Percentiles rank a stretch among this genome's conserved stretches.
These are phyloP conservation scores for Phytophthora pseudosyringae DNA, from an alignment of 352 stramenopile species.

Conservation along the genomic window DNA sequence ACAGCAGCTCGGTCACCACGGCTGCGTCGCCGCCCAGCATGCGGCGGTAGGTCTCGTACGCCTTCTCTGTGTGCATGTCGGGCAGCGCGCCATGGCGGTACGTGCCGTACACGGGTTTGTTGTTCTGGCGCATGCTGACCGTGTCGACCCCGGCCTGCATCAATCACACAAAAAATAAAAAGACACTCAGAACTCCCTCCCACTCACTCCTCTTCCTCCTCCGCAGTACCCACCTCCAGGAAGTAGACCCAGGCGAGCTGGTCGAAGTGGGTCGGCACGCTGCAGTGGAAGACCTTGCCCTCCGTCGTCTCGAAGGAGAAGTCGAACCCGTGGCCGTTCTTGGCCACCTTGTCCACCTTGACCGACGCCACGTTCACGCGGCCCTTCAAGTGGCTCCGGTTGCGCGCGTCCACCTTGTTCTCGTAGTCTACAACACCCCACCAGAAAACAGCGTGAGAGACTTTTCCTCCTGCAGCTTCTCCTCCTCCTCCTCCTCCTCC, in stretches of 20 bases:
- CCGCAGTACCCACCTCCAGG: constrained; percentile 51
- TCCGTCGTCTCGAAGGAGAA: constrained; percentile 88
- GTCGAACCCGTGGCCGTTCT: constrained; percentile 83
- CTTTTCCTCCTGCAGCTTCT: no score
- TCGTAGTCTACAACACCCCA: constrained; percentile 69
- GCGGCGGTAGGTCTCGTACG: constrained; percentile 79
- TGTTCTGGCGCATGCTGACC: constrained; percentile 85
- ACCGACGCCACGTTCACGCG: constrained; percentile 82
- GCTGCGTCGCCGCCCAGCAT: constrained; percentile 63
- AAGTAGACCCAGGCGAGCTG: constrained; percentile 89
- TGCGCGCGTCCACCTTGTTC: constrained; percentile 88
- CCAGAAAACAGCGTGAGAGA: background rate
- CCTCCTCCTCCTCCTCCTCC: background rate
- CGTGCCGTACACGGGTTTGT: constrained; percentile 82
- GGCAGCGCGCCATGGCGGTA: constrained; percentile 73
- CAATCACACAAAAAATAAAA: background rate
- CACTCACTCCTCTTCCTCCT: background rate
- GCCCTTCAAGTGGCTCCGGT: constrained; percentile 86
- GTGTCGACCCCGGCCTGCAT: constrained; percentile 70
- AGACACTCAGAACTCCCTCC: background rate
- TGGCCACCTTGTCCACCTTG: constrained; percentile 78
- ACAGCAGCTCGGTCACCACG: constrained; percentile 67
- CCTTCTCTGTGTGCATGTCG: constrained; percentile 79
- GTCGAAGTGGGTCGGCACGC: constrained; percentile 79
- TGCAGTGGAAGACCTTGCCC: constrained; percentile 87